phyloP scores from a whole-genome alignment of 495 filamentous ascomycete genomes.

The Filosporella fistucella region DNA sequence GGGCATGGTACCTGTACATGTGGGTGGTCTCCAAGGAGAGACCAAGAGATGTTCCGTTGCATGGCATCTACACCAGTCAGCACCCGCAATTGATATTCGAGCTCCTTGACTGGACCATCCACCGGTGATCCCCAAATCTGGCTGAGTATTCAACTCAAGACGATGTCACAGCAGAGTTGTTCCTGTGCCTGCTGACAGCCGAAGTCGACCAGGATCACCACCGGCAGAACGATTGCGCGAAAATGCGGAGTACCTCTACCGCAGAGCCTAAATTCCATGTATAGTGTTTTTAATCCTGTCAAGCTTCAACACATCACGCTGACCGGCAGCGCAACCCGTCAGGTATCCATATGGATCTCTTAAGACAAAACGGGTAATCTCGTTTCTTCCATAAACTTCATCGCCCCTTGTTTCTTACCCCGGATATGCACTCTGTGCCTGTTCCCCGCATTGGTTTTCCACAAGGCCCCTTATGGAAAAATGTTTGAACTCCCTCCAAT shows the following conservation, averaged over 20 bases:
- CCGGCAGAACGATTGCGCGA: conserved; percentile 20
- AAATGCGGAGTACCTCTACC: conserved; percentile 16
- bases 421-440: conserved; percentile 5
- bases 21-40: no score
- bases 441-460: conserved; percentile 15
- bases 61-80: no score
- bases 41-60: no score
- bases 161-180: no score
- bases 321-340: conserved; percentile 6
- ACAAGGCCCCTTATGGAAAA: neutral
- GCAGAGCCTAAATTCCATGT: conserved; percentile 19
- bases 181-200: no score
- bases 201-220: conserved; percentile 2
- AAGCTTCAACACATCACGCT: conserved; percentile 11
- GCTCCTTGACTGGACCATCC: no score
- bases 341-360: conserved; percentile 7
- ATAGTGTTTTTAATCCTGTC: conserved; percentile 15
- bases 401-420: conserved; percentile 2
- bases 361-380: conserved; percentile 23
- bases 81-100: no score
- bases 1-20: no score
- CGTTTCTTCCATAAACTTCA: neutral
- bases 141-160: no score
- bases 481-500: conserved; percentile 12
- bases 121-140: no score